Evolutionary conservation across 768 basidiomycete species (phyloP).

Genomic region (Leccinum barrowsii): DNA sequence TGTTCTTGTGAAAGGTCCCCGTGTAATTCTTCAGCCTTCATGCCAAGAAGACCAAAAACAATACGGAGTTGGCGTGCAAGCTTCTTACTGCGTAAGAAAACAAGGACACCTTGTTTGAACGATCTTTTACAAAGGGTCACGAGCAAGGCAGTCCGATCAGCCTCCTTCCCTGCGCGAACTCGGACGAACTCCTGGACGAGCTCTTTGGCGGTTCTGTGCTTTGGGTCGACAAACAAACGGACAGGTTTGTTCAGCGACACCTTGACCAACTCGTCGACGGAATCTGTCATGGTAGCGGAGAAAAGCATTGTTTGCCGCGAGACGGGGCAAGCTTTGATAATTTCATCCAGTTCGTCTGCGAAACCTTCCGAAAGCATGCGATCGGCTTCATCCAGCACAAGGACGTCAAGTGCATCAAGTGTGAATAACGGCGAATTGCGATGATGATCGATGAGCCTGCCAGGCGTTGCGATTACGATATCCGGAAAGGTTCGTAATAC

Average conservation of each 20-base stretch:
- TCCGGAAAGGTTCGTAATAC: conserved; percentile 86
- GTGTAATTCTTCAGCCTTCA: conserved; percentile 91
- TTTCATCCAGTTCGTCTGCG: conserved; percentile 90
- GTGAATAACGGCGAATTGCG: conserved; percentile 93
- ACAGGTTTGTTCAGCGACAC: conserved; percentile 93
- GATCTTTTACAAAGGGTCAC: conserved; percentile 83
- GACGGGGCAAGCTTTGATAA: conserved; percentile 83
- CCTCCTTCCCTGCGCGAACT: conserved; percentile 76
- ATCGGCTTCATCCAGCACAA: conserved; percentile 97
- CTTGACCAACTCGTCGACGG: conserved; percentile 87
- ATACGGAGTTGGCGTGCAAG: conserved; percentile 96
- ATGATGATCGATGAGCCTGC: conserved; percentile 95
- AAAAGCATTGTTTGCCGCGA: conserved; percentile 98
- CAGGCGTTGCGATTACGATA: conserved; percentile 93
- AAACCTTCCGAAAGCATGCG: conserved; percentile 96
- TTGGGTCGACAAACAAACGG: conserved; percentile 92
- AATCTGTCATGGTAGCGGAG: conserved; percentile 98
- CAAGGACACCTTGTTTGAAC: conserved; percentile 78
- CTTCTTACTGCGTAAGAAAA: conserved; percentile 96
- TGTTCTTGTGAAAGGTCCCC: conserved; percentile 96
- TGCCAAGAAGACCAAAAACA: conserved; percentile 82
- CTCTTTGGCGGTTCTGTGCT: conserved; percentile 78
- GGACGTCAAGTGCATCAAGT: conserved; percentile 86
- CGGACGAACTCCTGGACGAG: conserved; percentile 94
- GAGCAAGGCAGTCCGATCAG: conserved; percentile 72